These are phyloP conservation scores for Exophiala xenobiotica DNA, from an alignment of 2,329 filamentous ascomycete species.

Conservation along the genomic window DNA sequence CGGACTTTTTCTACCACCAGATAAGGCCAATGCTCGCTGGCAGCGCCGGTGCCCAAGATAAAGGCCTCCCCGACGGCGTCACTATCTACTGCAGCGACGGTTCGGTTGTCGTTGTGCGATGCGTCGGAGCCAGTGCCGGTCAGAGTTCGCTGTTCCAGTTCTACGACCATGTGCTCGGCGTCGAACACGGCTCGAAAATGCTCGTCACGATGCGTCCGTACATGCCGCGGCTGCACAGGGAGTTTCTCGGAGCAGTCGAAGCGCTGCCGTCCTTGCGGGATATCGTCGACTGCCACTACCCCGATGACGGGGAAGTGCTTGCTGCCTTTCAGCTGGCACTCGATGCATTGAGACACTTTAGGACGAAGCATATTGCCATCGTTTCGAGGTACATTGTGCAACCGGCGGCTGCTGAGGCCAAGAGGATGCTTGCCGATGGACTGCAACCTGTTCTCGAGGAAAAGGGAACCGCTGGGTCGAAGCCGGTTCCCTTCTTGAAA, in stretches of 20 bases:
- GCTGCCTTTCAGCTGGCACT: slow-evolving; percentile 36
- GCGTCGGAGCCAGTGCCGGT: slow-evolving; percentile 15
- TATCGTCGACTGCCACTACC: neutral
- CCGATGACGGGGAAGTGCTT: neutral
- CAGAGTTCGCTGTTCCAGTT: slow-evolving; percentile 21
- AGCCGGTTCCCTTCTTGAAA: slow-evolving; percentile 16
- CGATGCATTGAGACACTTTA: slow-evolving; percentile 7
- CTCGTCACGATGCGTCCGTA: slow-evolving; percentile 15
- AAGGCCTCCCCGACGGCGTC: slow-evolving; percentile 7
- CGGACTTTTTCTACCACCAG: slow-evolving; percentile 11
- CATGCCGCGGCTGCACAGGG: slow-evolving; percentile 17
- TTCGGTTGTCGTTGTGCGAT: neutral
- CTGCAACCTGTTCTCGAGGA: neutral
- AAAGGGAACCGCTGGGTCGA: slow-evolving; percentile 15
- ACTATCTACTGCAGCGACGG: slow-evolving; percentile 3
- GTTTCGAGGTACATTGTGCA: slow-evolving; percentile 16
- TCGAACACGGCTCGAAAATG: slow-evolving; percentile 12
- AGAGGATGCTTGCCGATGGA: neutral
- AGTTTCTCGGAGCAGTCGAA: slow-evolving; percentile 14
- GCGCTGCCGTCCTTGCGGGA: slow-evolving; percentile 11
- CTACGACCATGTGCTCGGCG: slow-evolving; percentile 17
- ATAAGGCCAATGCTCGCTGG: slow-evolving; percentile 18
- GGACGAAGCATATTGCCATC: slow-evolving; percentile 15
- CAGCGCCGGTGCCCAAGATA: slow-evolving; percentile 4
- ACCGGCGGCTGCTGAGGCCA: slow-evolving; percentile 6